Base-by-base conservation (phyloP, 805 yeast species). In the Ogataea nakhonphanomensis region DNA sequence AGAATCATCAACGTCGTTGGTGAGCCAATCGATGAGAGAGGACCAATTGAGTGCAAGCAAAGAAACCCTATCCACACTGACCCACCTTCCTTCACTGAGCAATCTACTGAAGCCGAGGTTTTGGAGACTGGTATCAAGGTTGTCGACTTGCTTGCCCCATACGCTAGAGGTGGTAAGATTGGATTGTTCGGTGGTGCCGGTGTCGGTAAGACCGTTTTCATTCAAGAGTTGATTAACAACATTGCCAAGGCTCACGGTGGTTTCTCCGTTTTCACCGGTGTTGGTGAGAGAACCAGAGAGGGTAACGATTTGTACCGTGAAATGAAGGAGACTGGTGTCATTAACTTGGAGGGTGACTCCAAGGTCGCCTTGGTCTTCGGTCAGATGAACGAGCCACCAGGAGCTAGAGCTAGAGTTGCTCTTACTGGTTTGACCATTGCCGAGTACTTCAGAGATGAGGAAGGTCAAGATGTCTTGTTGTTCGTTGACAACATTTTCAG, bases 141-240 rank as follows among this genome's bases (percentile, higher is more conserved):
- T 73, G 99, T 91, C 76, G 99, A 91, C 71, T 79, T 91, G 68
- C 81, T 91, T 59, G 99, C 99, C 61, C 99, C 99, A 61, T 91
- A 91, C 79, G 98, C 99, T 69, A 89, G 97, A 87, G 99, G 99
- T 87, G 99, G 99, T 87, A 91, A 91, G 84, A 91, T 91, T 88
- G 99, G 99, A 84, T 83, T 91, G 68, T 91, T 91, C 85, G 99
- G 99, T 80, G 99, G 99, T 91, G 99, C 99, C 73, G 99, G 99
- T 91, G 99, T 91, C 86, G 99, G 99, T 78, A 91, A 91, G 77
- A 91, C 99, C 73, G 99, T 91, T 54, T 91, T 91, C 78, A 91
- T 91, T 76, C 99, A 91, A 81, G 99, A 91, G 79, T 82, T 91
- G 78, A 91, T 91, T 74, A 91, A 93, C 90, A 91, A 91, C 82